Base-by-base conservation (phyloP, 768 basidiomycete genomes). In the Lactarius indigo region DNA sequence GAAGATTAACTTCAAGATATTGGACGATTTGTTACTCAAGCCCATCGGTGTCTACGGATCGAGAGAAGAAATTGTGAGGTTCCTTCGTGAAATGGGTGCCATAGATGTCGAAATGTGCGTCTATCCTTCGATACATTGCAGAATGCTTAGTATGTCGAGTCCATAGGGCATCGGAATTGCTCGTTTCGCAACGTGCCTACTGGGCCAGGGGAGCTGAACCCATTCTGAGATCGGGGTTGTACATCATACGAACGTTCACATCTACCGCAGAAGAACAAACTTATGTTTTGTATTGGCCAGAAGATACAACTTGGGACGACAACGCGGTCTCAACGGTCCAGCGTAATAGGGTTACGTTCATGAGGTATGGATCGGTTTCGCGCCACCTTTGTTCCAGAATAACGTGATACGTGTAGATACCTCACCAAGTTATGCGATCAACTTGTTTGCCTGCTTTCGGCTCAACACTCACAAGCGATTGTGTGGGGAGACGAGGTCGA, bases 231-330 rank as follows among this genome's bases (percentile, higher is more conserved):
- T 83, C 85, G n/a, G 86, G 85, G 20, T 69, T 87, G 15, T 87
- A 87, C 63, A 67, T 82, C 39, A 75, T 79, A 37, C 75, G 74
- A n/a, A 54, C 65, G n/a, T 37, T 26, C 23, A 56, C n/a, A 35
- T 52, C 57, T 13, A 64, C 55, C 0, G 68, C 68, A 65, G 73
- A 78, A 42, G 61, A 68, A 10, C 72, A 76, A 37, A 59, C 82
- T 6, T 85, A 83, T 62, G 79, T 84, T 20, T 68, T 87, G 5
- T 87, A 84, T 63, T 88, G 87, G 87, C 86, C 86, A 0, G 84
- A 88, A 66, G 77, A 83, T 35, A 78, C 75, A 1, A 87, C 86
- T 0, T 88, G 86, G 87, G 73, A 82, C 57, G 85, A 86, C 72
- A 73, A 77, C 18, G 80, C 83, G 0, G 52, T 75, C 9, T 75